A percentile compares a stretch with the other conserved stretches of the same genome.
phyloP scores from a whole-genome alignment of 2,329 filamentous ascomycete species.

The Chaetomium sp. region DNA sequence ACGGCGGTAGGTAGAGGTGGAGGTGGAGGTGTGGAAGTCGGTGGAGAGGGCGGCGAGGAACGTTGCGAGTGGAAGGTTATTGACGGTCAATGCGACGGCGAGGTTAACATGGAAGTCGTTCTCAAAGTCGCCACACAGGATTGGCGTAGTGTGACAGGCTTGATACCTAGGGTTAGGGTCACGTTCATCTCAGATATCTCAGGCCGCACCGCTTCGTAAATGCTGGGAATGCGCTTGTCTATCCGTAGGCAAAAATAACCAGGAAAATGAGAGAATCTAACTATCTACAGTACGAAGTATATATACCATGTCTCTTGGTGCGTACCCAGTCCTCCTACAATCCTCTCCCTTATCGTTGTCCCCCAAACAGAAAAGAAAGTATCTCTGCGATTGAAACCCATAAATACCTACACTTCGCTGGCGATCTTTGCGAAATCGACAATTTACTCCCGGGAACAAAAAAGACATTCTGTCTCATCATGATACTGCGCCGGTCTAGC shows the following conservation, averaged over 20 bases:
- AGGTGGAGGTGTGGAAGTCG: not conserved
- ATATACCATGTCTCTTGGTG: not conserved
- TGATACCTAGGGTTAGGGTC: not conserved
- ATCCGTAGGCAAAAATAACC: not conserved
- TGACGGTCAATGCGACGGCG: not conserved
- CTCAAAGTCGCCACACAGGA: not conserved
- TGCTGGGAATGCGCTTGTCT: not conserved
- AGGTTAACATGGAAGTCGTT: not conserved
- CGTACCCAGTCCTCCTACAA: not conserved
- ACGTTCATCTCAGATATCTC: not conserved
- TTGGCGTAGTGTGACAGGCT: not conserved
- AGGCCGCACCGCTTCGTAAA: not conserved
- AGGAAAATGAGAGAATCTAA: not conserved
- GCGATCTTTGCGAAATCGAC: not conserved
- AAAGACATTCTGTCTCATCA: not conserved
- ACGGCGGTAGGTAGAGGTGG: not conserved
- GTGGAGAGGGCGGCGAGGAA: not conserved
- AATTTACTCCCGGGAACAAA: not conserved
- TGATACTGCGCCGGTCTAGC: not conserved
- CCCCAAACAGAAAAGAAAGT: not conserved
- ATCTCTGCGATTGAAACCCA: not conserved
- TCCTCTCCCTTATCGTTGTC: not conserved
- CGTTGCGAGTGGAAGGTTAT: not conserved
- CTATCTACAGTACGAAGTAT: conserved; percentile 14
- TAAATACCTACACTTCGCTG: conserved; percentile 1